Percentiles rank a stretch among this genome's conserved stretches.
phyloP scores from a whole-genome alignment of 306 rosid genomes.

The Trifolium dubium region DNA sequence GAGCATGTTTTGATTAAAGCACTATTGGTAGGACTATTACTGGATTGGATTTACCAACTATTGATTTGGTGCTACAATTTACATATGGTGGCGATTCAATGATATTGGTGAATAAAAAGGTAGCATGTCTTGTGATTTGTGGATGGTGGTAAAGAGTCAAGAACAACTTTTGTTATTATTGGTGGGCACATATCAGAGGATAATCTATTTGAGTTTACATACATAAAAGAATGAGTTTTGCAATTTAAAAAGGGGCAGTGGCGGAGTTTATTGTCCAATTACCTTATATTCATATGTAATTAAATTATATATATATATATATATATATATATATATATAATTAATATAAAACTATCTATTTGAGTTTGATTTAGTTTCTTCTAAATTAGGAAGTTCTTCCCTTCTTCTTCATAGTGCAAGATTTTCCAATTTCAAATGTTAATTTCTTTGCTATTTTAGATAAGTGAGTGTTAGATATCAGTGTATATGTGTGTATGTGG shows the following conservation, averaged over 20 bases:
- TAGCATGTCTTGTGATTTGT: slow-evolving; percentile 48
- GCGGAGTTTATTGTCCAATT: too few species aligned
- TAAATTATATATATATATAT: too few species aligned
- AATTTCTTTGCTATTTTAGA: too few species aligned
- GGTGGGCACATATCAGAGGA: slow-evolving; percentile 39
- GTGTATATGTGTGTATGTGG: too few species aligned
- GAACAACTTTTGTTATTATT: slow-evolving; percentile 38
- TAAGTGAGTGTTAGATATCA: too few species aligned
- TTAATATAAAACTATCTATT: too few species aligned
- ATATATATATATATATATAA: too few species aligned
- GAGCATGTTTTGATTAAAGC: slow-evolving; percentile 42
- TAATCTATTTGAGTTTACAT: slow-evolving; percentile 40
- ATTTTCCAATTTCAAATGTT: slow-evolving; percentile 32
- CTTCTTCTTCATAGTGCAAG: slow-evolving; percentile 29
- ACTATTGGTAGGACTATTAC: slow-evolving; percentile 6
- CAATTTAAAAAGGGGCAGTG: too few species aligned
- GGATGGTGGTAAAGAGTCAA: slow-evolving; percentile 36
- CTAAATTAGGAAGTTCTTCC: slow-evolving; percentile 28
- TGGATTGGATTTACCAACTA: slow-evolving; percentile 39
- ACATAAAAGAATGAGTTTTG: too few species aligned
- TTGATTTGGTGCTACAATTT: slow-evolving; percentile 43
- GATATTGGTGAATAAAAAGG: slow-evolving; percentile 37
- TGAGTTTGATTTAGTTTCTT: too few species aligned
- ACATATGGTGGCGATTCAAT: too few species aligned
- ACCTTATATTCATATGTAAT: too few species aligned